phyloP scores from a whole-genome alignment of 2,329 filamentous ascomycete genomes.

The Trichoderma afroharzianum region DNA sequence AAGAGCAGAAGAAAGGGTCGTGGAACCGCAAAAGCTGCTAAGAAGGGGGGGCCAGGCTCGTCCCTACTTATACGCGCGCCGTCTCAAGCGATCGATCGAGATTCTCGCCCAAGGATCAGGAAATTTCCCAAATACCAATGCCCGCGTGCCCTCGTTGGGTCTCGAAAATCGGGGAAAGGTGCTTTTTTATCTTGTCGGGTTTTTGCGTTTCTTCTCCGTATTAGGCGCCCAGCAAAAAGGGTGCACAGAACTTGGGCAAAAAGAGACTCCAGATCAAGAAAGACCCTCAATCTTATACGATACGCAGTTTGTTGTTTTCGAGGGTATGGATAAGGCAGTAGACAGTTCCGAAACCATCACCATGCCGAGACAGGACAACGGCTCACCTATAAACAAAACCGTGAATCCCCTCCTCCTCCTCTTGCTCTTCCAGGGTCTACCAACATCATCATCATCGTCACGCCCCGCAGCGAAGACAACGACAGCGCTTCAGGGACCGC shows the following conservation, averaged over 20 bases:
- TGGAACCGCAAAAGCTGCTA: not conserved
- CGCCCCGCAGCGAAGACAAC: not conserved
- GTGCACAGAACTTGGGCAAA: not conserved
- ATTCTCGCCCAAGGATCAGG: not conserved
- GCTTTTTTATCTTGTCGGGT: not conserved
- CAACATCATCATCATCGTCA: not conserved
- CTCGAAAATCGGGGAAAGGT: not conserved
- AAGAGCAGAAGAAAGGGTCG: not conserved
- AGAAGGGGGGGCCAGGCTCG: not conserved
- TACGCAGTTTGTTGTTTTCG: not conserved
- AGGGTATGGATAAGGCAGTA: not conserved
- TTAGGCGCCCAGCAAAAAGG: not conserved
- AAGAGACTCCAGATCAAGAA: not conserved
- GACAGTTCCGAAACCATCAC: not conserved
- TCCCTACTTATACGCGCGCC: not conserved
- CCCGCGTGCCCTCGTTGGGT: not conserved
- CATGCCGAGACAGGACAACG: not conserved
- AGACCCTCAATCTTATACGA: not conserved
- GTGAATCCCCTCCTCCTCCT: not conserved
- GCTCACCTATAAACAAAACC: not conserved
- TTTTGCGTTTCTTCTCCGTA: not conserved
- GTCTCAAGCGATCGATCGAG: slow-evolving; percentile 17
- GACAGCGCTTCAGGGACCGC: not conserved
- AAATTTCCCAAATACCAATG: not conserved
- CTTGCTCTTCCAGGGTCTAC: not conserved